Conservation (phyloP, 495 filamentous ascomycete species). For the Neurospora sp. region DNA sequence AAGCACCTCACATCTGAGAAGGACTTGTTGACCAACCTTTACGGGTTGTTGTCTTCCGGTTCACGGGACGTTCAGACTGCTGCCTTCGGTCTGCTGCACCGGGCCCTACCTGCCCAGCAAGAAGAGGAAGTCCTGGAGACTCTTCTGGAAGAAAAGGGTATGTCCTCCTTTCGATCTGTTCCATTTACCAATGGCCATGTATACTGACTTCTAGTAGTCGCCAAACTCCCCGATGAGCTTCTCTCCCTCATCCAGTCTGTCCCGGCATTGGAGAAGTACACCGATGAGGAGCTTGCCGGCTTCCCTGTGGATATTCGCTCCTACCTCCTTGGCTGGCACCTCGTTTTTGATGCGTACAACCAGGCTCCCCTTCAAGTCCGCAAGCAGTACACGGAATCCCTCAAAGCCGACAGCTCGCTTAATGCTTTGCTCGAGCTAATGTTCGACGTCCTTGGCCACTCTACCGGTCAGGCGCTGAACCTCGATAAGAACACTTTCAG, state of each 20-base stretch:
- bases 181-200: too few relatives aligned
- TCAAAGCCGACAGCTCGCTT: slow-evolving; percentile 65
- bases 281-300: slow-evolving; percentile 34
- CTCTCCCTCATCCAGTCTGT: slow-evolving; percentile 53
- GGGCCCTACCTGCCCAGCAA: slow-evolving; percentile 62
- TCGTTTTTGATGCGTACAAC: slow-evolving; percentile 80
- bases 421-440: slow-evolving; percentile 62
- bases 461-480: slow-evolving; percentile 54
- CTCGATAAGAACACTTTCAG: slow-evolving; percentile 35
- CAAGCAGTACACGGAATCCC: slow-evolving; percentile 61
- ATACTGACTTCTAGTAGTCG: slow-evolving; percentile 28
- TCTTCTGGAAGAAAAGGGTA: slow-evolving; percentile 59
- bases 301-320: slow-evolving; percentile 50
- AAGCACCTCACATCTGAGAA: slow-evolving; percentile 26
- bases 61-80: slow-evolving; percentile 66
- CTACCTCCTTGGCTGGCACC: slow-evolving; percentile 85
- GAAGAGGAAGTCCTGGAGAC: slow-evolving; percentile 77
- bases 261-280: slow-evolving; percentile 34
- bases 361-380: slow-evolving; percentile 72
- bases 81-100: slow-evolving; percentile 73
- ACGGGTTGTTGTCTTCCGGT: slow-evolving; percentile 62
- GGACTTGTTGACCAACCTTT: slow-evolving; percentile 37
- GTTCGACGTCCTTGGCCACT: slow-evolving; percentile 73
- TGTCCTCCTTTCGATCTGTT: neutral
- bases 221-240: slow-evolving; percentile 57